These are phyloP conservation scores for Colletotrichum musicola DNA, from an alignment of 2,329 filamentous ascomycete species.

Conservation along the genomic window DNA sequence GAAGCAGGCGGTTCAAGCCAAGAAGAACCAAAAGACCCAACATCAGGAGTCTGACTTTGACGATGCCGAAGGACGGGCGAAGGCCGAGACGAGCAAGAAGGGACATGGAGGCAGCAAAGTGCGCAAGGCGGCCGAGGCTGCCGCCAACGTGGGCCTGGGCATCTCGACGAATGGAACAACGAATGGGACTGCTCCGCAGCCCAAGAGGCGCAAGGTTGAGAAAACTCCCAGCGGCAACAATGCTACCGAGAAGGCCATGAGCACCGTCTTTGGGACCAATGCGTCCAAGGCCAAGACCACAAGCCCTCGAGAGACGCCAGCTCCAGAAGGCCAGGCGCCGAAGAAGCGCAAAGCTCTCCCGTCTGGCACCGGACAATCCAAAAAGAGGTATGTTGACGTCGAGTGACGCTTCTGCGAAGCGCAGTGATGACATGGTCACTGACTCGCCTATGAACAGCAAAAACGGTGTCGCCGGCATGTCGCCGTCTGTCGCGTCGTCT, in stretches of 20 bases:
- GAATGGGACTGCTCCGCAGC: constrained; percentile 67
- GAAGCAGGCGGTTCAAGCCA: constrained; percentile 83
- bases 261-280: constrained; percentile 64
- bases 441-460: constrained; percentile 45
- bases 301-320: constrained; percentile 78
- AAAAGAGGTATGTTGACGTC: constrained; percentile 74
- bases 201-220: constrained; percentile 86
- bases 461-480: constrained; percentile 63
- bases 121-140: constrained; percentile 70
- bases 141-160: constrained; percentile 70
- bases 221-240: constrained; percentile 66
- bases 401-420: background rate
- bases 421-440: constrained; percentile 12
- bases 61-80: constrained; percentile 68
- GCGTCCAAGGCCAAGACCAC: constrained; percentile 69
- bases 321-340: constrained; percentile 68
- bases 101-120: constrained; percentile 69
- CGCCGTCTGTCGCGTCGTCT: constrained; percentile 80
- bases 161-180: constrained; percentile 68
- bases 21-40: constrained; percentile 77
- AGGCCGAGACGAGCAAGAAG: constrained; percentile 71
- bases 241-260: constrained; percentile 77
- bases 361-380: constrained; percentile 75
- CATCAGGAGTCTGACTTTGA: constrained; percentile 85
- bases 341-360: constrained; percentile 79